These are phyloP conservation scores for Graphiopsis chlorocephala DNA, from an alignment of 2,329 filamentous ascomycete species.

Conservation along the genomic window DNA sequence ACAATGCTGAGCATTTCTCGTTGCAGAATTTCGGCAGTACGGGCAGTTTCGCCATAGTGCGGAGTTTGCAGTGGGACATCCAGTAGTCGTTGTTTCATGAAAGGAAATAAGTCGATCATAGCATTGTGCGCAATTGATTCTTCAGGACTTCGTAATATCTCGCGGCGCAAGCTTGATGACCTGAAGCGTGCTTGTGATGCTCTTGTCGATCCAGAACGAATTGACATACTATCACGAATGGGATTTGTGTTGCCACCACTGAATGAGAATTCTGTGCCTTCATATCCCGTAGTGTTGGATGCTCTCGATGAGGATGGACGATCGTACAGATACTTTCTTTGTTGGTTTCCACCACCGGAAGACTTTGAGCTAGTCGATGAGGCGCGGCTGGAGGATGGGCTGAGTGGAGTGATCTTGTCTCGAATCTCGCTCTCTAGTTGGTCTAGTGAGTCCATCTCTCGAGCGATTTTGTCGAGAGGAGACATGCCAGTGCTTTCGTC, in stretches of 20 bases:
- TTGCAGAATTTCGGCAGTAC: conserved; percentile 69
- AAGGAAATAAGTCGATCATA: conserved; percentile 79
- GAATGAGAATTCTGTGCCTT: conserved; percentile 40
- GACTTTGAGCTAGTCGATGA: conserved; percentile 61
- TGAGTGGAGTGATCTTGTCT: conserved; percentile 64
- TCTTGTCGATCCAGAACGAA: conserved; percentile 48
- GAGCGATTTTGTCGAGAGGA: conserved; percentile 71
- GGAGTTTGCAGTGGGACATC: conserved; percentile 79
- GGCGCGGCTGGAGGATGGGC: conserved; percentile 64
- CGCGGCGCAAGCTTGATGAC: conserved; percentile 73
- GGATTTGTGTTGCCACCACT: too few species aligned
- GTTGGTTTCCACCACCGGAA: conserved; percentile 45
- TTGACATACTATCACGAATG: conserved; percentile 41
- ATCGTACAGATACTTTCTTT: conserved; percentile 46
- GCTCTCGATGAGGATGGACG: conserved; percentile 39
- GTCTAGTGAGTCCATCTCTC: conserved; percentile 65
- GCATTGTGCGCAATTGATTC: conserved; percentile 53
- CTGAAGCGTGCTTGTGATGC: conserved; percentile 36
- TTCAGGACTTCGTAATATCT: conserved; percentile 74
- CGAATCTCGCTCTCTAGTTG: conserved; percentile 49
- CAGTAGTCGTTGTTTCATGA: conserved; percentile 72
- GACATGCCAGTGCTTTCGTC: conserved; percentile 62
- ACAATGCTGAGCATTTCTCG: conserved; percentile 89
- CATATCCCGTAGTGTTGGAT: conserved; percentile 31
- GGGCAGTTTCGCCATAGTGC: conserved; percentile 45